Base-by-base conservation (phyloP, 148 eudicot species). In the Chenopodium quinoa region DNA sequence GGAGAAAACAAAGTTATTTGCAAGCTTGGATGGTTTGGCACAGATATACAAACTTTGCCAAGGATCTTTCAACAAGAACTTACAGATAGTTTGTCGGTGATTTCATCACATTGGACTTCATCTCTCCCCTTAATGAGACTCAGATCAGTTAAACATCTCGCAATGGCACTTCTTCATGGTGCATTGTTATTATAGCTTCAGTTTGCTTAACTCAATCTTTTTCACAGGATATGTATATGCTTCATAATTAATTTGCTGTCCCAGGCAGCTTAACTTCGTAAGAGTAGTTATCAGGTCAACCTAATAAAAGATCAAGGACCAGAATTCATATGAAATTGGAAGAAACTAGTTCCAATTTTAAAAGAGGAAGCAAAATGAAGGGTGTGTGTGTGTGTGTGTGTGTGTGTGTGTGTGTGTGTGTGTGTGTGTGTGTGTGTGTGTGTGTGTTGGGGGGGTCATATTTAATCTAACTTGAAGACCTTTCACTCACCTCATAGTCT, bases 271-370 rank as follows among this genome's bases (percentile, higher is more conserved):
- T 87, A 96, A 20, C 86, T 93, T 96, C 37, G 99, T 96, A 70
- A 92, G 90, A 46, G 94, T 85, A 1, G 99, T 92, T 75, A 96
- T 96, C 80, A 96, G 90, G 79, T 93, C 98, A 78, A 96, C 99
- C 99, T 96, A 95, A 74, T 80, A 81, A 78, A 12, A 75, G 40
- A 34, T 4, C 56, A 78, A 32, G 14, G 44, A 66, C 19, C 73
- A 79, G 69, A 54, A 47, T 29, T 48, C 44, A 20, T 72, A 23
- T 14, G n/a, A 50, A 62, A 25, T n/a, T 27, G 16, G 16, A 52
- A 63, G 8, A 66, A 47, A 48, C 23, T 23, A 7, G 77, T 50
- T 29, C 12, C 10, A 22, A 73, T 25, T 47, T 46, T 60, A 46
- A 19, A 71, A 37, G 12, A 34, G 4, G 56, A 14, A 56, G 62